phyloP scores from a whole-genome alignment of 2,329 filamentous ascomycete species.

The Colletotrichum ledebouriae region DNA sequence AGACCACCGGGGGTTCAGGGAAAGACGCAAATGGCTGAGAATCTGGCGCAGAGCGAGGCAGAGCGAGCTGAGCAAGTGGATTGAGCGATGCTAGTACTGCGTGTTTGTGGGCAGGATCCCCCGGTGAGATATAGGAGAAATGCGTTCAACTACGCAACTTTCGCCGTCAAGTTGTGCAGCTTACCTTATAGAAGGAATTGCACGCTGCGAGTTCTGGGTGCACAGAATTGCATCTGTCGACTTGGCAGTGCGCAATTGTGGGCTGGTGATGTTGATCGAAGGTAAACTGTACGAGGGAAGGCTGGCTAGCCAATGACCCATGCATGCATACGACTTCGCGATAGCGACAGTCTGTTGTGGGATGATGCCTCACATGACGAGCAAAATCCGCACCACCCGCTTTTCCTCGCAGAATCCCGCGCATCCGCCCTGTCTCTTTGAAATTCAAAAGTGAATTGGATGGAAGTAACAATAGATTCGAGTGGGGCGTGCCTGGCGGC shows the following conservation, averaged over 20 bases:
- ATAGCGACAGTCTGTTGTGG: conserved; percentile 33
- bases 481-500: conserved; percentile 21
- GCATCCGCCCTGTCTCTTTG: conserved; percentile 1
- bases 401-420: conserved; percentile 33
- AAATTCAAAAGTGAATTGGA: not conserved
- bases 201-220: not conserved
- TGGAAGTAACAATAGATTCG: too few species aligned
- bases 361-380: conserved; percentile 42
- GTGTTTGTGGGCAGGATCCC: conserved; percentile 1
- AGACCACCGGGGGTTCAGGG: conserved; percentile 10
- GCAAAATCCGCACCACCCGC: conserved; percentile 40
- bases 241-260: conserved; percentile 37
- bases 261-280: conserved; percentile 26
- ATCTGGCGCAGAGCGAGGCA: not conserved
- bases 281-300: conserved; percentile 28
- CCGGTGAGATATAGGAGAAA: not conserved
- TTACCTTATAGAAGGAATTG: not conserved
- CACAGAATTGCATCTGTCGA: conserved; percentile 23
- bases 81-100: not conserved
- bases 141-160: conserved; percentile 3
- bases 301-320: conserved; percentile 16
- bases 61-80: not conserved
- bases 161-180: not conserved
- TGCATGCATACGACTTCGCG: conserved; percentile 34
- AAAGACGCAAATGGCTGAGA: too few species aligned